Evolutionary conservation across 805 yeast species (phyloP).

Genomic region (Wickerhamiella slavikovae): DNA sequence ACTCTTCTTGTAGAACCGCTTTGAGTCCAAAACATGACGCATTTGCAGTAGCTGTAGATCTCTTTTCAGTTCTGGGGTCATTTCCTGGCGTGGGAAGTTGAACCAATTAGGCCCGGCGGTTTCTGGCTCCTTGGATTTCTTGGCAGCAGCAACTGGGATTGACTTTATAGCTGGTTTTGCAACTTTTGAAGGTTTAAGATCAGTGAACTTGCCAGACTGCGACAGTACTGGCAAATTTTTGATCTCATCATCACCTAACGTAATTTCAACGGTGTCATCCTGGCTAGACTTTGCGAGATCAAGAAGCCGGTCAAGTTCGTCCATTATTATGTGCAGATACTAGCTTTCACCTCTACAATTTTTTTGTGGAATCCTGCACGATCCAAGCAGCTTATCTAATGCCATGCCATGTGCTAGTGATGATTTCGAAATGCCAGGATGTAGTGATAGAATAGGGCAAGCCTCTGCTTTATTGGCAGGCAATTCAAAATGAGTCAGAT

Average conservation of each 20-base stretch:
- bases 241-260: neutral
- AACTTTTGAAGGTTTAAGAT: neutral
- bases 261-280: too few relatives aligned
- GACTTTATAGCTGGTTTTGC: constrained; percentile 1
- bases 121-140: constrained; percentile 13
- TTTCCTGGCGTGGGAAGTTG: constrained; percentile 51
- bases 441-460: too few relatives aligned
- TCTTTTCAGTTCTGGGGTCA: constrained; percentile 50
- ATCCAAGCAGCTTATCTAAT: too few relatives aligned
- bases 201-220: neutral
- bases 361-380: too few relatives aligned
- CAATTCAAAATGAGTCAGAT: too few relatives aligned
- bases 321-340: constrained; percentile 5
- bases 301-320: constrained; percentile 7
- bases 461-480: too few relatives aligned
- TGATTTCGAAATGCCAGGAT: too few relatives aligned
- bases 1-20: constrained; percentile 81
- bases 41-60: constrained; percentile 65
- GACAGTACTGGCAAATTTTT: constrained; percentile 3
- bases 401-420: too few relatives aligned
- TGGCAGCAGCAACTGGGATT: constrained; percentile 12
- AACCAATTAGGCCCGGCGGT: constrained; percentile 56
- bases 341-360: too few relatives aligned
- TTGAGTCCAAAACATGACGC: constrained; percentile 84
- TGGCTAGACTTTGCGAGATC: too few relatives aligned